Percentiles rank a stretch among this genome's conserved stretches.
phyloP scores from a whole-genome alignment of 306 rosid genomes.

The Dalbergia cochinchinensis region DNA sequence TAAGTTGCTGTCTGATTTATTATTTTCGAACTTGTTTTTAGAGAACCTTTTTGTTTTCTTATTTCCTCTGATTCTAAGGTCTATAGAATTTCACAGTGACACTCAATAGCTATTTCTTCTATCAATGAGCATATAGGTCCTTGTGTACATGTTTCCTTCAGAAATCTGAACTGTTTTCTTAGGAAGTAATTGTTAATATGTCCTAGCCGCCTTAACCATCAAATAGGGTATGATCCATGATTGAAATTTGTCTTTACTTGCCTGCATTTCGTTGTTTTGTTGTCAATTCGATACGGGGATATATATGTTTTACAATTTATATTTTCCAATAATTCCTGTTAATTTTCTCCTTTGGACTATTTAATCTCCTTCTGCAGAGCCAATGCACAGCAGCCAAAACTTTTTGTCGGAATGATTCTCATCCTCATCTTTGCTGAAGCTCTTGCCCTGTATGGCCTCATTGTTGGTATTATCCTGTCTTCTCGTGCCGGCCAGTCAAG shows the following conservation, averaged over 20 bases:
- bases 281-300: slow-evolving; percentile 11
- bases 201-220: slow-evolving; percentile 1
- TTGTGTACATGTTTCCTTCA: not conserved
- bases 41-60: not conserved
- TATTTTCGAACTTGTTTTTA: slow-evolving; percentile 5
- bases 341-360: slow-evolving; percentile 30
- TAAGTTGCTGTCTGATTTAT: not conserved
- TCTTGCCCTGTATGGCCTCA: slow-evolving; percentile 84
- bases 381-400: slow-evolving; percentile 92
- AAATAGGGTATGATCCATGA: not conserved
- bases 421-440: slow-evolving; percentile 92
- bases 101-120: not conserved
- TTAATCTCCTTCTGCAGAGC: slow-evolving; percentile 66
- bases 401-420: slow-evolving; percentile 89
- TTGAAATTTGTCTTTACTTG: slow-evolving; percentile 15
- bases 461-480: slow-evolving; percentile 86
- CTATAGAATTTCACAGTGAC: not conserved
- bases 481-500: slow-evolving; percentile 93
- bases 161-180: not conserved
- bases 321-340: not conserved
- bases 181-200: not conserved
- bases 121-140: slow-evolving; percentile 13
- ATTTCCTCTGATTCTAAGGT: not conserved
- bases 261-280: slow-evolving; percentile 11
- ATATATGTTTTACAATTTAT: too few relatives aligned